phyloP scores from a whole-genome alignment of 2,329 filamentous ascomycete genomes.

The Colletotrichum cordylinicola region DNA sequence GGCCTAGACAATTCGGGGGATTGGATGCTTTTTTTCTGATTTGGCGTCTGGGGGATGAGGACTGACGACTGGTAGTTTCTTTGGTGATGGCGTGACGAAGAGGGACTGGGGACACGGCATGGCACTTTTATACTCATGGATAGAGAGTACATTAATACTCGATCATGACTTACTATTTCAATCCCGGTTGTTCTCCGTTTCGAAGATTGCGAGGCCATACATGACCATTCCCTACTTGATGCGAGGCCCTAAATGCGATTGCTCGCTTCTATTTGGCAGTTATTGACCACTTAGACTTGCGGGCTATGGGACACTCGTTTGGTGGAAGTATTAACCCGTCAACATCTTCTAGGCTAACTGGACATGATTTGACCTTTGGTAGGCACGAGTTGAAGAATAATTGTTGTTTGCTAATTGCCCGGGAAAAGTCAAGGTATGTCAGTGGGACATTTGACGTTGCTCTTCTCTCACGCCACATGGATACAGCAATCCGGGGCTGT shows the following conservation, averaged over 20 bases:
- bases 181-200: neutral
- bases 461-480: neutral
- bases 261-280: neutral
- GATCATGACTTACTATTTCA: neutral
- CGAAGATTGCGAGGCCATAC: neutral
- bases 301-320: neutral
- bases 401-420: neutral
- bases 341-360: neutral
- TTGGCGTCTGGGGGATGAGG: neutral
- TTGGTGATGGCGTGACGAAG: neutral
- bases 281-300: neutral
- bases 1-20: neutral
- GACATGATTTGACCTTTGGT: neutral
- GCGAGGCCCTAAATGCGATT: neutral
- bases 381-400: neutral
- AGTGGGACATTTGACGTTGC: neutral
- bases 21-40: neutral
- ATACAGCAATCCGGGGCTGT: neutral
- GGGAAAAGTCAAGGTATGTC: neutral
- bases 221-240: neutral
- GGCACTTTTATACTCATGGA: neutral
- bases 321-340: neutral
- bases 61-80: neutral
- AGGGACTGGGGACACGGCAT: neutral
- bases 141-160: slow-evolving; percentile 19